Base-by-base conservation (phyloP, 2,329 filamentous ascomycete species). In the Exophiala oligosperma region DNA sequence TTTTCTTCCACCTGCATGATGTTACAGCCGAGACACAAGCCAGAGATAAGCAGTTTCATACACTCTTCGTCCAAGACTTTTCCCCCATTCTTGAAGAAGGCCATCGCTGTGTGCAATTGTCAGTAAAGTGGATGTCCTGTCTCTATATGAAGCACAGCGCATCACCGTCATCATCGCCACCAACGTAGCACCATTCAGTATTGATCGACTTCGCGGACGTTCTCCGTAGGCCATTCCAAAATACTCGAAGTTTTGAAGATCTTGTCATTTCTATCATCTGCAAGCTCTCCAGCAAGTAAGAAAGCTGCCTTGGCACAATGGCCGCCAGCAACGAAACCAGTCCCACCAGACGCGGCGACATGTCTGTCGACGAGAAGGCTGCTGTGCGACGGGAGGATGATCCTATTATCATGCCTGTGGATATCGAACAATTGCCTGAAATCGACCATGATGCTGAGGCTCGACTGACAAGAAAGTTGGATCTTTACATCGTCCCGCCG, bases 401-500 rank as follows among this genome's bases (percentile, higher is more conserved):
- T 32, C 41, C 49, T 23, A 11, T 17, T 28, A 38, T 37, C 23
- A 57, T 29, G 23, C 56, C 23, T 14, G 21, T 54, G 40, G 57
- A 58, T 28, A 24, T 49, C 44, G 54, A 60, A 35, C 32, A 35
- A 4, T 11, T 59, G 17, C 55, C 58, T 7, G 52, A 52, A 41
- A 64, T 66, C 40, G 64, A 66, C 50, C 58, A 66, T 57, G 59
- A 40, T 21, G 63, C 60, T 17, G 64, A 65, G 47, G 46, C 23
- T 4, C 51, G 48, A 4, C 54, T 77, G 24, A 67, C 76, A 9
- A 60, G 73, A 29, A 77, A 76, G 54, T 73, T 77, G 47, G 75
- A 77, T 55, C 24, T 70, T 23, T 70, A 75, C 56, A 73, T 77
- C 56, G 65, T 77, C 43, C 75, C 75, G 1, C 71, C 76, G 26